Conservation (phyloP, 805 yeast genomes). For the Candida peoriensis region DNA sequence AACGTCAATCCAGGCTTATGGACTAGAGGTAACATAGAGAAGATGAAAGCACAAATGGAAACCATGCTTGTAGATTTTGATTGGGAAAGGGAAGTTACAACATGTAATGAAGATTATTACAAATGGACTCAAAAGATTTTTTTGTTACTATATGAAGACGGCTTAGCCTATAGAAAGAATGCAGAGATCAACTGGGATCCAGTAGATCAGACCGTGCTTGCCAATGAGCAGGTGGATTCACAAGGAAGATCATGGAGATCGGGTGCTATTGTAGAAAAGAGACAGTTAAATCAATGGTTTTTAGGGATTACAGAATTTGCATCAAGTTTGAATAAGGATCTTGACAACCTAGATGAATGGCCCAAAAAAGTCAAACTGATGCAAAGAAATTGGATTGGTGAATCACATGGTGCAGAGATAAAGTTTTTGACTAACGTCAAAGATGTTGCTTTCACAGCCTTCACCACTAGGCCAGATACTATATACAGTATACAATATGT, state of each 20-base stretch:
- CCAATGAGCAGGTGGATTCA: slow-evolving; percentile 93
- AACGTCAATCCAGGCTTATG: slow-evolving; percentile 73
- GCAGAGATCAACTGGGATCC: slow-evolving; percentile 99
- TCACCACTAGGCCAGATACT: slow-evolving; percentile 91
- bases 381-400: slow-evolving; percentile 95
- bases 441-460: slow-evolving; percentile 40
- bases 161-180: slow-evolving; percentile 77
- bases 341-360: slow-evolving; percentile 65
- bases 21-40: slow-evolving; percentile 76
- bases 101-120: slow-evolving; percentile 84
- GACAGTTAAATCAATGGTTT: slow-evolving; percentile 85
- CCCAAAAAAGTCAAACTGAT: slow-evolving; percentile 82
- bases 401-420: slow-evolving; percentile 74
- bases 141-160: slow-evolving; percentile 62
- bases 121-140: slow-evolving; percentile 91
- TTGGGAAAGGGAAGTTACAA: slow-evolving; percentile 87
- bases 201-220: slow-evolving; percentile 87
- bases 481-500: slow-evolving; percentile 76
- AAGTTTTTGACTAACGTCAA: slow-evolving; percentile 38
- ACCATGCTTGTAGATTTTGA: slow-evolving; percentile 82
- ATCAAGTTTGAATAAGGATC: slow-evolving; percentile 56
- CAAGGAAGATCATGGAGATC: slow-evolving; percentile 95
- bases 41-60: slow-evolving; percentile 81
- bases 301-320: slow-evolving; percentile 85
- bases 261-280: slow-evolving; percentile 89